Base-by-base conservation (phyloP, 1,284 basidiomycete species). In the Ustilago trichophora region DNA sequence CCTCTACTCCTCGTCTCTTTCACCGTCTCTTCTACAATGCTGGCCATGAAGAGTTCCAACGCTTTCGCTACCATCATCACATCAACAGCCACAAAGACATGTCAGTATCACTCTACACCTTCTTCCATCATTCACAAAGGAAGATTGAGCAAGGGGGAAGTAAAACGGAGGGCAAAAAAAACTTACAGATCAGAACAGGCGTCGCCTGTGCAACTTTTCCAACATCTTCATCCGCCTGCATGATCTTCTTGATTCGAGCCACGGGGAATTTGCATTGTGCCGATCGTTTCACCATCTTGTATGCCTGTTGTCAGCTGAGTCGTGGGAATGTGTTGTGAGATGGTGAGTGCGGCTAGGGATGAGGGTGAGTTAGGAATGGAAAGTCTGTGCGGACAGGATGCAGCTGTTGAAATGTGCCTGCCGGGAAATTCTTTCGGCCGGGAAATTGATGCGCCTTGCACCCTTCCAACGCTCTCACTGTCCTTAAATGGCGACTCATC, bases 221-320 rank as follows among this genome's bases (percentile, higher is more conserved):
- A 15, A 98, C 95, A 82, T 99, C 95, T 81, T 99, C 96, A 81
- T 99, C 95, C 82, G 95, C 93, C 85, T 98, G 95, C 92, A 98
- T 98, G 63, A 98, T 97, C 85, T 94, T 93, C 87, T 98, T 98
- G 85, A 98, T 98, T 50, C 95, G 88, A 7, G 95, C 95, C 6
- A 81, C 78, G 31, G 79, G 79, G 33, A 81, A 81, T 43, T 80
- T 80, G 68, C 67, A 66, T 31, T 74, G 64, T 33, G 70, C 65
- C 9, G 70, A 72, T 18, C 76, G 71, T 34, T 75, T 75, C 29
- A 75, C 79, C 79, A 80, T 80, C 37, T 49, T 64, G 53, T n/a
- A n/a, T n/a, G n/a, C n/a, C n/a, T n/a, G n/a, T n/a, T n/a, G n/a
- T n/a, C n/a, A n/a, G n/a, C n/a, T n/a, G n/a, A n/a, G n/a, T n/a